These are phyloP conservation scores for Salix exigua DNA, from an alignment of 345 rosid species.

Conservation along the genomic window DNA sequence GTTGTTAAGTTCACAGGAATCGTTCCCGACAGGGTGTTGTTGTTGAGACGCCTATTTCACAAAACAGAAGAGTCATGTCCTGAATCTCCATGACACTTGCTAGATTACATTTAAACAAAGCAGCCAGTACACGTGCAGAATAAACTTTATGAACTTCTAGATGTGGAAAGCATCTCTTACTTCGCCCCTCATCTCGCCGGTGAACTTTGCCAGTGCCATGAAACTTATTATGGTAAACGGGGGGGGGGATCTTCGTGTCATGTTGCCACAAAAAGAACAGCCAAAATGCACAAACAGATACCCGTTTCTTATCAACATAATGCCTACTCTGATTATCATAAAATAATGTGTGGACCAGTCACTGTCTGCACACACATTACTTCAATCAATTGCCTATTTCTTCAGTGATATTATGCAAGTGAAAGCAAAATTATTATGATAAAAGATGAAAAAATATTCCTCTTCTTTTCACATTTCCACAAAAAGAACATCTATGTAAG, in stretches of 20 bases:
- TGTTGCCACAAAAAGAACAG: not conserved
- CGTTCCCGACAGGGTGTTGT: constrained; percentile 51
- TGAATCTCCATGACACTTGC: not conserved
- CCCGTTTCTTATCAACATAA: not conserved
- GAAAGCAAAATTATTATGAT: not conserved
- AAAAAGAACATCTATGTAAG: not conserved
- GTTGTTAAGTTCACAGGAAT: constrained; percentile 57
- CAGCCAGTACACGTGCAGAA: not conserved
- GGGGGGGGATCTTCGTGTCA: not conserved
- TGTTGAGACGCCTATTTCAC: constrained; percentile 68
- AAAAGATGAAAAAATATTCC: not conserved
- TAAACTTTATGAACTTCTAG: not conserved
- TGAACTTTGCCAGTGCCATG: not conserved
- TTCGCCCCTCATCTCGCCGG: not conserved
- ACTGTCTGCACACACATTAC: not conserved
- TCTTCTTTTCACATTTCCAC: not conserved
- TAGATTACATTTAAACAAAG: not conserved
- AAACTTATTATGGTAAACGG: not conserved
- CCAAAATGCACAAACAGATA: not conserved
- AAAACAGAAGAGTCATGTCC: constrained; percentile 16
- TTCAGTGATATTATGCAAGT: not conserved
- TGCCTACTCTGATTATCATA: not conserved
- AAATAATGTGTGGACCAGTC: not conserved
- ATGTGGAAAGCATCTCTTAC: not conserved
- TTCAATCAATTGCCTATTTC: not conserved